Base-by-base conservation (phyloP, 306 rosid genomes). In the Lathyrus oleraceus region DNA sequence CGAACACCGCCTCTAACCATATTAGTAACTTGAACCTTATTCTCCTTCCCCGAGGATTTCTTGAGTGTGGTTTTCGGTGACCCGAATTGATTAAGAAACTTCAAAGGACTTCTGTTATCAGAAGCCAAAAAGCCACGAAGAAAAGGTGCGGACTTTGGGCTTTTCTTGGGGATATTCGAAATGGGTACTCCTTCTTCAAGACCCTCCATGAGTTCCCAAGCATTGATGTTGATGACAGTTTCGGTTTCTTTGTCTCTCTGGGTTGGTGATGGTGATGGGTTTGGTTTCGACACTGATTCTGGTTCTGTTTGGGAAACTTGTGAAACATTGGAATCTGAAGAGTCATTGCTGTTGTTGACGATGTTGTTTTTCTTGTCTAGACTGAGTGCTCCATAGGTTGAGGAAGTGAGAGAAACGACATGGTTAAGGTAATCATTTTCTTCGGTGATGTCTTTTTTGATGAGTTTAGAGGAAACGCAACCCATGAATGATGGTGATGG, bases 191-290 rank as follows among this genome's bases (percentile, higher is more conserved):
- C 96, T 10, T 91, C 99, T 82, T 95, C 99, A 2, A 95, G 89
- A 21, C 83, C 99, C 45, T 95, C 96, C 99, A 95, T 95, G 66
- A 95, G 91, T 79, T 95, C 99, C 97, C 99, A 95, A 19, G 95
- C 83, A 32, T 92, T 89, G 72, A 92, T 91, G 5, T 91, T 90
- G 73, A 91, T 90, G 1, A 88, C 51, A 48, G 21, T 82, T 61
- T 95, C 97, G 6, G 84, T 82, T 58, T 95, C 96, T 8, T 81
- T 82, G 19, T 74, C 82, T 40, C 83, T 76, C 3, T 52, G 80
- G 3, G 48, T 39, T 38, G 69, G 56, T 5, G 75, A 49, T 38
- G 68, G 57, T 8, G 75, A 60, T 7, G 92, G 81, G 65, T 59
- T 80, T 3, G 75, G 30, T 68, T 84, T 90, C 3, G 91, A 27